phyloP scores from a whole-genome alignment of 1,284 basidiomycete genomes.

The Trametes pubescens region DNA sequence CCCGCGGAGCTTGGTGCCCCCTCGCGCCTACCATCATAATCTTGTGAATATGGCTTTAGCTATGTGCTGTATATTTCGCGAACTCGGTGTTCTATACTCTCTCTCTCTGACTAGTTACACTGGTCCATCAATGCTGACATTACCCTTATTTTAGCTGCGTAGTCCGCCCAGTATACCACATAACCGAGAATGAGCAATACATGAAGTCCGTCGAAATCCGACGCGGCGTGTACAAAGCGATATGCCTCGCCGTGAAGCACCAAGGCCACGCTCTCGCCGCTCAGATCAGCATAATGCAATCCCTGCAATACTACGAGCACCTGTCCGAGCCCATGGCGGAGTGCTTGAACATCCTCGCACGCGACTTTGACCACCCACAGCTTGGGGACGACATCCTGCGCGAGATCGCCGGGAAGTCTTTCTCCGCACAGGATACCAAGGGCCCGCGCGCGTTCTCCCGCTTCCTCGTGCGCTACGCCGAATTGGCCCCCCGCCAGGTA shows the following conservation, averaged over 20 bases:
- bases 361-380: slow-evolving; percentile 90
- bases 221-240: slow-evolving; percentile 84
- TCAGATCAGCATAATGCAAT: slow-evolving; percentile 92
- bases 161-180: slow-evolving; percentile 85
- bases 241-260: slow-evolving; percentile 92
- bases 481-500: slow-evolving; percentile 85
- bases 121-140: slow-evolving; percentile 1
- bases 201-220: slow-evolving; percentile 85
- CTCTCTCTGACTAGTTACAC: no score
- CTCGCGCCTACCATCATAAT: no score
- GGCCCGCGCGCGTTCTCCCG: slow-evolving; percentile 86
- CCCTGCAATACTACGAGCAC: slow-evolving; percentile 94
- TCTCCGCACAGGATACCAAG: slow-evolving; percentile 87
- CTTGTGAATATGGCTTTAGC: no score
- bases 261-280: slow-evolving; percentile 87
- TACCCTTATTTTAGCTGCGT: slow-evolving; percentile 66
- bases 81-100: no score
- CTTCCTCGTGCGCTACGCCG: slow-evolving; percentile 87
- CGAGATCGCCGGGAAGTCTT: slow-evolving; percentile 83
- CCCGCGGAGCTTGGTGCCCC: no score
- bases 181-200: slow-evolving; percentile 88
- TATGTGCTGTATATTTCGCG: no score
- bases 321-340: slow-evolving; percentile 95
- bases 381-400: slow-evolving; percentile 91
- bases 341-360: slow-evolving; percentile 80